These are phyloP conservation scores for Pyracantha coccinea DNA, from an alignment of 331 rosid genomes.

Conservation along the genomic window DNA sequence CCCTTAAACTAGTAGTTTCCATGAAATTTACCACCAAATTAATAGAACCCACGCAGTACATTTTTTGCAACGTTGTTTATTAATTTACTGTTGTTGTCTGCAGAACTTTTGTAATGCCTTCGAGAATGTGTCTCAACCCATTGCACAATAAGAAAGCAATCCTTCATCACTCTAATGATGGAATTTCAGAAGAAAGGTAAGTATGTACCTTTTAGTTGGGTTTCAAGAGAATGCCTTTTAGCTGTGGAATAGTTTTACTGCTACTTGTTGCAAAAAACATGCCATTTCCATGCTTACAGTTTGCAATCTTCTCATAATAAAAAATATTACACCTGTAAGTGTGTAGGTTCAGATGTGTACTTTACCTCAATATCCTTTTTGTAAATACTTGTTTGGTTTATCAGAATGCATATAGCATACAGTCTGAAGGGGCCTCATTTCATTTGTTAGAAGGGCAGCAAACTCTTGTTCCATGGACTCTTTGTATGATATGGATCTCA, in stretches of 20 bases:
- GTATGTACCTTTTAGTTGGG: conserved; percentile 9
- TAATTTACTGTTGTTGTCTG: conserved; percentile 17
- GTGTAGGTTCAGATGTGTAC: not conserved
- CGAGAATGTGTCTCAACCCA: conserved; percentile 94
- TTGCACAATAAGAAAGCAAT: conserved; percentile 84
- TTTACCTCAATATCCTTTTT: not conserved
- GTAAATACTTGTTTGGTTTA: not conserved
- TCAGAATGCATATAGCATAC: not conserved
- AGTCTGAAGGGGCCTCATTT: conserved; percentile 17
- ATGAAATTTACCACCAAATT: not conserved
- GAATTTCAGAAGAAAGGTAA: conserved; percentile 63
- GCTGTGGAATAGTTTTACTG: not conserved
- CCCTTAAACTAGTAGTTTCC: not conserved
- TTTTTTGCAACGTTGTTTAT: not conserved
- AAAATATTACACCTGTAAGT: not conserved
- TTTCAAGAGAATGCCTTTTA: not conserved
- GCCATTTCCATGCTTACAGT: not conserved
- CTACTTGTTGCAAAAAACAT: not conserved
- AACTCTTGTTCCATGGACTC: conserved; percentile 85
- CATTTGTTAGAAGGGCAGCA: conserved; percentile 53
- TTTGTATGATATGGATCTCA: conserved; percentile 62
- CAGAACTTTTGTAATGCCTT: conserved; percentile 93
- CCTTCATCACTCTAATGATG: conserved; percentile 46
- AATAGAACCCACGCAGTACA: not conserved
- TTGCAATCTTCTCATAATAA: not conserved